Conservation (phyloP, 2,329 filamentous ascomycete genomes). For the Fusarium udum region DNA sequence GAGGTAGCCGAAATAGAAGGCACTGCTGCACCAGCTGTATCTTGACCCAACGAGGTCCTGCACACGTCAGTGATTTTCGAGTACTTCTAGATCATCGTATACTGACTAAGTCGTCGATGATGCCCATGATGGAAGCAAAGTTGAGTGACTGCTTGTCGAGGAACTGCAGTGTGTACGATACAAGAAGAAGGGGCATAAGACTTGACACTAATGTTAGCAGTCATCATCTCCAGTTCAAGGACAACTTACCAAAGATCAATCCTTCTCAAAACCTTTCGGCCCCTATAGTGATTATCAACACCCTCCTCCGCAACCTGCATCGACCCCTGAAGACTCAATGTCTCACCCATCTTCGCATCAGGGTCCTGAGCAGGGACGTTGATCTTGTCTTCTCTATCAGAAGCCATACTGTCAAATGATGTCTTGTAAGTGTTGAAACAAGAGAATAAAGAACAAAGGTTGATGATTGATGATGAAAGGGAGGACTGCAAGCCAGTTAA, state of each 20-base stretch:
- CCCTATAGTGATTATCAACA: not conserved
- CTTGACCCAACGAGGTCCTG: slow-evolving; percentile 27
- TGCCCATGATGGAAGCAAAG: slow-evolving; percentile 39
- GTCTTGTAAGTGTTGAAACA: not conserved
- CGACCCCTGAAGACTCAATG: slow-evolving; percentile 26
- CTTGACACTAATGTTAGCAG: not conserved
- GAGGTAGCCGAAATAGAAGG: slow-evolving; percentile 39
- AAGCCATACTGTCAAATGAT: not conserved
- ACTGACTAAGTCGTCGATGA: slow-evolving; percentile 33
- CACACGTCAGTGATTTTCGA: not conserved
- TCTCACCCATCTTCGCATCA: slow-evolving; percentile 20
- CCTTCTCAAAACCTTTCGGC: slow-evolving; percentile 5
- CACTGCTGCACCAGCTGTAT: slow-evolving; percentile 38
- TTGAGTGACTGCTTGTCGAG: slow-evolving; percentile 40
- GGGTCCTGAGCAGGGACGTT: not conserved
- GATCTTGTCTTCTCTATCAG: slow-evolving; percentile 16
- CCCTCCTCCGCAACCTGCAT: slow-evolving; percentile 19
- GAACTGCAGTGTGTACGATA: slow-evolving; percentile 39
- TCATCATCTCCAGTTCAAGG: fast-evolving
- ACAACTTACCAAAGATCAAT: slow-evolving; percentile 29
- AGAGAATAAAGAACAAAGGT: not conserved
- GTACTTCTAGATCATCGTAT: fast-evolving
- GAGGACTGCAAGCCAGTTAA: not conserved
- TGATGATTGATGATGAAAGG: not conserved
- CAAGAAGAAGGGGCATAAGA: slow-evolving; percentile 32